phyloP scores from a whole-genome alignment of 2,329 filamentous ascomycete genomes.

The Neopestalotiopsis clavispora region DNA sequence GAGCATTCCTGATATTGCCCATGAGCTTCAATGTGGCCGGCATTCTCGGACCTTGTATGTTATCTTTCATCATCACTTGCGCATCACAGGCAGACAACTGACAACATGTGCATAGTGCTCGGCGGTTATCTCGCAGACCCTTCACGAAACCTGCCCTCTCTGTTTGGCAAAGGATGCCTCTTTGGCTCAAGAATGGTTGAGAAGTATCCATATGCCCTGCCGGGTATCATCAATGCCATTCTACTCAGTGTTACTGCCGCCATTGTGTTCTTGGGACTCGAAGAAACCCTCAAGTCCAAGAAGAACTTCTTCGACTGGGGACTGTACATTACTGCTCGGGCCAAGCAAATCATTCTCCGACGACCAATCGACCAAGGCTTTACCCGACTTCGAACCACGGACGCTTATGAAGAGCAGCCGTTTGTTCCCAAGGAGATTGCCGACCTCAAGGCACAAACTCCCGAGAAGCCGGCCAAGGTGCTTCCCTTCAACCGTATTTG shows the following conservation, averaged over 20 bases:
- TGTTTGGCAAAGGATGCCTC: constrained; percentile 65
- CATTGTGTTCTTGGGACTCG: constrained; percentile 66
- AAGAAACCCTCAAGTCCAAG: constrained; percentile 62
- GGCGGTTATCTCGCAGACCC: constrained; percentile 74
- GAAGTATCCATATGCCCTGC: constrained; percentile 71
- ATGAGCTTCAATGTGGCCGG: constrained; percentile 54
- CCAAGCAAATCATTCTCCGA: constrained; percentile 36
- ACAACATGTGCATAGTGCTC: constrained; percentile 44
- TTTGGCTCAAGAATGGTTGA: constrained; percentile 69
- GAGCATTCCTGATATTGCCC: constrained; percentile 51
- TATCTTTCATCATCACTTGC: background rate
- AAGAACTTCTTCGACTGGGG: constrained; percentile 51
- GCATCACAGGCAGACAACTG: background rate
- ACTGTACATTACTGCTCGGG: constrained; percentile 38
- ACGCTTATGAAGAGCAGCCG: constrained; percentile 11
- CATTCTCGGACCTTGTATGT: constrained; percentile 48
- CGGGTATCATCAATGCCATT: constrained; percentile 68
- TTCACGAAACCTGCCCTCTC: constrained; percentile 59
- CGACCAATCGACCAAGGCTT: constrained; percentile 36
- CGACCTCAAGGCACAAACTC: constrained; percentile 12
- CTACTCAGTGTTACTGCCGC: constrained; percentile 62
- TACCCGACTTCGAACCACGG: constrained; percentile 31
- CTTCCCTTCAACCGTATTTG: constrained; percentile 49
- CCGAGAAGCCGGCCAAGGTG: constrained; percentile 15
- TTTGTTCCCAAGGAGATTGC: constrained; percentile 20